Base-by-base conservation (phyloP, 805 yeast species). In the Starmera caribaea region DNA sequence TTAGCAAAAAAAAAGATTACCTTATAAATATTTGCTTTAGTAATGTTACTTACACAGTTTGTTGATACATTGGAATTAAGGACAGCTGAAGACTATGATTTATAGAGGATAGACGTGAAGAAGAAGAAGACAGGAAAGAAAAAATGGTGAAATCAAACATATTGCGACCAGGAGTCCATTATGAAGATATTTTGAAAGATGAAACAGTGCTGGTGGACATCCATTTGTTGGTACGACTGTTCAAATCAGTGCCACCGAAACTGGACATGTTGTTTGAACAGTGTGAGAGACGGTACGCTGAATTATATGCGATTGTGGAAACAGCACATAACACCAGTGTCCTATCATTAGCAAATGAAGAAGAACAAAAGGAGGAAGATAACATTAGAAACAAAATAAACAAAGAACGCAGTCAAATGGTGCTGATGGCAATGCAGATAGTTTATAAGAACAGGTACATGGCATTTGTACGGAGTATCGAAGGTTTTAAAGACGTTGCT, bases 241-340 rank as follows among this genome's bases (percentile, higher is more conserved):
- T 47, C 37, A 36, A 42, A 16, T 37, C 41, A 8, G 49, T 45
- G 3, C 34, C 45, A 3, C 45, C 48, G 10, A 45, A 40, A 14
- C 27, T 45, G 21, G 30, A 26, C 10, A n/a, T 8, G 5, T 14
- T 37, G 2, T 30, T 45, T 2, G 15, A 27, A 2, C 16, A 31
- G 5, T 21, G 38, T 4, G 21, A 38, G 15, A 21, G 16, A 7
- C 16, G 17, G 9, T 45, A 38, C 17, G 3, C 9, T 9, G 9
- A 11, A 8, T 30, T 32, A 17, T 43, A 46, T 44, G 27, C 30
- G 4, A 11, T 21, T 21, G 26, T 21, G 26, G 26, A 21, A 9
- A 21, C 26, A 7, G 26, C 26, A 7, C 26, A 21, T 21, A 21
- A 21, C 26, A 21, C 26, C 26, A 21, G 26, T 21, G 26, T 21